Evolutionary conservation across 208 protist species (phyloP), one percentile per base, ranked within the genome.

Genomic region (Borovskyia barvae): DNA sequence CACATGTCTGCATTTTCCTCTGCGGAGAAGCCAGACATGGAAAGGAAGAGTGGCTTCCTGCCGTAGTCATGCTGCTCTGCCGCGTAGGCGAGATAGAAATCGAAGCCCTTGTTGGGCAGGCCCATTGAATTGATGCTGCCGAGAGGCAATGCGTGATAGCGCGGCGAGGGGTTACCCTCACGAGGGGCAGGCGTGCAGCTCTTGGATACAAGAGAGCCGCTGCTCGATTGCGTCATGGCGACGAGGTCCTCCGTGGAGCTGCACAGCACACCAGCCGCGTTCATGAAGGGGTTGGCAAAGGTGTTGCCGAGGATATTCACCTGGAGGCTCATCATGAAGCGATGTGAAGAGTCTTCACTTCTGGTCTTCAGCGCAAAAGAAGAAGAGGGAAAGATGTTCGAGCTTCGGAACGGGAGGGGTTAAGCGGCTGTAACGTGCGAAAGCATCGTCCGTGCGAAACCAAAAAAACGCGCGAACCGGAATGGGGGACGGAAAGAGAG

Each of bases 111-210:
- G 73, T 95, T 95, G 0, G 89, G 89, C 55, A 95, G 75, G 24
- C 89, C 89, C 86, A 92, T 92, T 36, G 84, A 92, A 58, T 95
- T 95, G 71, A 95, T 92, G 63, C 74, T 85, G 35, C 89, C 89
- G 24, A 93, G 82, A 20, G 74, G 84, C 12, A 93, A 49, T 0
- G 22, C 41, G 49, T 72, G 50, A 69, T 92, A 93, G 30, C 89
- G 85, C 51, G 89, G 89, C 57, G 82, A 63, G 7, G 89, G 89
- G 67, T 95, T 95, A 24, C 89, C 89, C 37, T 75, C 74, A 24
- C 85, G 86, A 22, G 33, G 53, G n/a, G 70, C 61, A 0, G 65
- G 47, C 8, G 89, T 95, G 77, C 82, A 90, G 58, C 86, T 93
- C 71, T 95, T 95, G n/a, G 82, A 72, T 14, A 95, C 75, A 11